These are phyloP conservation scores for Gaeumannomyces tritici DNA, from an alignment of 2,329 filamentous ascomycete genomes.

Conservation along the genomic window DNA sequence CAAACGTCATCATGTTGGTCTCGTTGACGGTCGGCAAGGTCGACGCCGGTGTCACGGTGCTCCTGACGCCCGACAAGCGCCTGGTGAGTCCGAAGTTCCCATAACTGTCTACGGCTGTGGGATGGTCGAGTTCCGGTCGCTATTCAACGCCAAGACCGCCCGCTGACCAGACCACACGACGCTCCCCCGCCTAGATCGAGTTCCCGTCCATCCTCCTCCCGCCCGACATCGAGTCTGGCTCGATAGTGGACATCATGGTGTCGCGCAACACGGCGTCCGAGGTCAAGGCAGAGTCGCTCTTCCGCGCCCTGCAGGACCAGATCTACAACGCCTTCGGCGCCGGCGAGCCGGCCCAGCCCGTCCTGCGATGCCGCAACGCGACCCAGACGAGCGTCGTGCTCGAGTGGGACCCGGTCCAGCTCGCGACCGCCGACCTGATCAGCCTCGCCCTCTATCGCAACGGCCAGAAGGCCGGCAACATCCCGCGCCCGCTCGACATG, in stretches of 20 bases:
- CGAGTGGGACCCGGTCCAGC: conserved; percentile 92
- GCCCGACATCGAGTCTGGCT: conserved; percentile 88
- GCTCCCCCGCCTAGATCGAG: conserved; percentile 60
- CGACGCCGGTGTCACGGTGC: conserved; percentile 93
- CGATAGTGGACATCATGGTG: conserved; percentile 96
- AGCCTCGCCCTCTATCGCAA: conserved; percentile 90
- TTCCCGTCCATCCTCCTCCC: conserved; percentile 96
- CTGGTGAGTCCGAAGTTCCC: conserved; percentile 52
- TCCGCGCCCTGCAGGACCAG: conserved; percentile 76
- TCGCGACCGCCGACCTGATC: conserved; percentile 85
- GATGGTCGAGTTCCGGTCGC: background rate
- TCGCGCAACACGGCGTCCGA: conserved; percentile 78
- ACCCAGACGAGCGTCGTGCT: conserved; percentile 98
- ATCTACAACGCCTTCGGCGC: conserved; percentile 84
- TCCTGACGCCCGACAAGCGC: conserved; percentile 93
- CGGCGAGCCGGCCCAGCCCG: conserved; percentile 62
- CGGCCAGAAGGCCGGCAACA: conserved; percentile 91
- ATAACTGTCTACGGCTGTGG: background rate
- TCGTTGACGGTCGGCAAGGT: conserved; percentile 98
- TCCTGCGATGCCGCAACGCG: conserved; percentile 87
- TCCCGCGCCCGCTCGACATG: conserved; percentile 78
- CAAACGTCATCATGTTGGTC: conserved; percentile 64
- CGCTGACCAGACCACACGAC: background rate
- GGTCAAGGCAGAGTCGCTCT: conserved; percentile 60
- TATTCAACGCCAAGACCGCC: background rate